Base-by-base conservation (phyloP, 2,329 filamentous ascomycete genomes). In the Verticillium zaregamsianum region DNA sequence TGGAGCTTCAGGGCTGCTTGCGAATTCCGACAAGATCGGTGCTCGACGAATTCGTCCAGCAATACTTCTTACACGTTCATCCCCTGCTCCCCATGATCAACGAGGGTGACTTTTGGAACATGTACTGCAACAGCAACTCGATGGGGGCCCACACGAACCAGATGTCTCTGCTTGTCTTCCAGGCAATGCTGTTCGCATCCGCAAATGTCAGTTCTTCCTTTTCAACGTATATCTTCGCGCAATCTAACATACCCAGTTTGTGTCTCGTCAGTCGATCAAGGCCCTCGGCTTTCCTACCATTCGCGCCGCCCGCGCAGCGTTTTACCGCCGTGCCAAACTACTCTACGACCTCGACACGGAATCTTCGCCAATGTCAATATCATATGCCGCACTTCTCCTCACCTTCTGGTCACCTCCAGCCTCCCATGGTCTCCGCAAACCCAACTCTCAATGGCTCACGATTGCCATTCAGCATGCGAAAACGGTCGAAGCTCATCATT, bases 391-490 rank as follows among this genome's bases (percentile, higher is more conserved):
- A 0, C 70, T 80, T 3, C 72, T 81, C 12, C 74, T 81, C 28
- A 77, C 77, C 20, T 79, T 76, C 64, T 80, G 77, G 77, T 76
- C 76, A 0, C 70, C 72, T 25, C 68, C 60, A 23, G 63, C 59
- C 5, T 69, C 68, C 6, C 71, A 71, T 15, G 72, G 72, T 5
- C 45, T 65, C 14, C 69, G 71, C 31, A 76, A 76, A 45, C 71
- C 76, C 5, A 82, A 82, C 63, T 79, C 79, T 6, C 76, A 75
- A 5, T 84, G 82, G 82, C 74, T 84, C 2, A 74, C 75, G 25
- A 74, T 77, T 40, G 79, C 80, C 2, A 82, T 84, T 57, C 77
- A 82, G 66, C 79, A 81, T 60, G 80, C 82, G 1, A 79, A 77
- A 62, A 74, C 74, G 20, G 76, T 78, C 17, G 77, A 79, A 49